Evolutionary conservation across 768 basidiomycete genomes (phyloP).

Genomic region (Xerocomellus amylosporus): DNA sequence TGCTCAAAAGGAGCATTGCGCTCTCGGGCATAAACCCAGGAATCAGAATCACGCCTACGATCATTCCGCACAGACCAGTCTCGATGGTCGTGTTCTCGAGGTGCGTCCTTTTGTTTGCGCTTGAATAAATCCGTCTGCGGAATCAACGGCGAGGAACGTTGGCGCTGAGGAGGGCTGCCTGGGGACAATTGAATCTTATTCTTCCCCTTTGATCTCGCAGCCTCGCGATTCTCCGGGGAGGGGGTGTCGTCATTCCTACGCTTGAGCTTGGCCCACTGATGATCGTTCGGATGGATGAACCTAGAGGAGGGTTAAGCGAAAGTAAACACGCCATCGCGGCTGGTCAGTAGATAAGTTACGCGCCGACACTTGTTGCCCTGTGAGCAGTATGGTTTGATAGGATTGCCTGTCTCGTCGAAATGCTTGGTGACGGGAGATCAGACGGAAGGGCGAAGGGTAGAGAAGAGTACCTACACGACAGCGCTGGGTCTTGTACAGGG

Average conservation of each 20-base stretch:
- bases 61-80: slow-evolving; percentile 20
- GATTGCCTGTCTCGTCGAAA: slow-evolving; percentile 44
- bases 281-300: slow-evolving; percentile 51
- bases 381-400: slow-evolving; percentile 42
- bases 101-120: slow-evolving; percentile 24
- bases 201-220: slow-evolving; percentile 23
- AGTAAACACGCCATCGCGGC: slow-evolving; percentile 5
- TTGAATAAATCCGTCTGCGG: slow-evolving; percentile 46
- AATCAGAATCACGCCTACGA: slow-evolving; percentile 25
- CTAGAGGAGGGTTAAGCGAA: slow-evolving; percentile 24
- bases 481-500: slow-evolving; percentile 42
- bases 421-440: slow-evolving; percentile 37
- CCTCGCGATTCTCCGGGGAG: slow-evolving; percentile 23
- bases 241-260: slow-evolving; percentile 16
- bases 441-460: slow-evolving; percentile 7
- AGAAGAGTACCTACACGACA: slow-evolving; percentile 42
- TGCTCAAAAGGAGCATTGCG: slow-evolving; percentile 14
- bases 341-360: slow-evolving; percentile 18
- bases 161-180: slow-evolving; percentile 16
- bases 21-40: slow-evolving; percentile 22
- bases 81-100: slow-evolving; percentile 24
- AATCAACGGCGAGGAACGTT: slow-evolving; percentile 37
- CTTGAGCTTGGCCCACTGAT: slow-evolving; percentile 37
- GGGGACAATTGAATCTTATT: slow-evolving; percentile 19
- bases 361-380: slow-evolving; percentile 52